Evolutionary conservation across 257 asterid genomes (phyloP), one percentile per base, ranked within the genome.

Genomic region (Mitragyna speciosa): DNA sequence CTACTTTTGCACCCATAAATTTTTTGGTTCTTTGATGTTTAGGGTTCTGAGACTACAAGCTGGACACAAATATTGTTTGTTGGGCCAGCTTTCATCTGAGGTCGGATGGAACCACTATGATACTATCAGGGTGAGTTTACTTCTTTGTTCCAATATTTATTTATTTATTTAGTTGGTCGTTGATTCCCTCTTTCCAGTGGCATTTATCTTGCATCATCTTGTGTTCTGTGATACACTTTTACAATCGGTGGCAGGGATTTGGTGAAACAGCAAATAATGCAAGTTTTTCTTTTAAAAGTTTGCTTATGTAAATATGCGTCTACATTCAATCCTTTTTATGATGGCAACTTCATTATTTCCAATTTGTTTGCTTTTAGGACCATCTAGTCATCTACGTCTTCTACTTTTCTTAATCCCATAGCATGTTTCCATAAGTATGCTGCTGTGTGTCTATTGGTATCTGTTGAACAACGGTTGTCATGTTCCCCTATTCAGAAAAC

Each of bases 71-170:
- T 92, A 92, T 84, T 90, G 97, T 75, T 74, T 93, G 80, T 79
- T 94, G 89, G 98, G 98, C 52, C 82, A 88, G 82, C 96, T 94
- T 47, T 94, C 98, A 28, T 89, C 97, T 0, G 97, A 94, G 83
- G 97, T 94, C 51, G 98, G 98, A 77, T 94, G 98, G 98, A 93
- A 93, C 86, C 91, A 92, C 72, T 93, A 89, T 66, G 97, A 94
- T 75, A 94, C 94, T 20, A 91, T 94, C 84, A 90, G 84, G 94
- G 98, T 90, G 80, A 80, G 89, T 89, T 59, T 52, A 10, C 22
- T 52, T 20, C 3, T 12, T 65, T 3, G 33, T 20, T n/a, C 36
- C 3, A 28, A 31, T 49, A 12, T 33, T 22, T 24, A 0, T 49
- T 22, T 24, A 0, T 49, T 7, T 15, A 12, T 59, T 31, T 54